Base-by-base conservation (phyloP, 2,329 filamentous ascomycete species). In the Nakataea oryzae region DNA sequence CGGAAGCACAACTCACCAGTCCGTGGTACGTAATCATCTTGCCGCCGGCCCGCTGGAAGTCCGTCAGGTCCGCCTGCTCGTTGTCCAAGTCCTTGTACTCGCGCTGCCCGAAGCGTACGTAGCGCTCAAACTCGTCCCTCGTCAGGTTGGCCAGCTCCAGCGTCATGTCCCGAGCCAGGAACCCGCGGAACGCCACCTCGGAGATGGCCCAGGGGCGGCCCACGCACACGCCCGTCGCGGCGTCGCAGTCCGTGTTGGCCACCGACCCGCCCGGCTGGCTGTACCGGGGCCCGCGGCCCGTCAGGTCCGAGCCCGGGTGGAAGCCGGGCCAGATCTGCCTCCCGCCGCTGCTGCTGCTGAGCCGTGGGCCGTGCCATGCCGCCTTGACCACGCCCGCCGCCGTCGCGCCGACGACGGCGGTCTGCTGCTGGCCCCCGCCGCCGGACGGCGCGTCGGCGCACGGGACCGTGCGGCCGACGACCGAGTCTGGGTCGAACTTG, bases 21-120 rank as follows among this genome's bases (percentile, higher is more conserved):
- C n/a, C n/a, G 67, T 84, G 81, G 71, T 75, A 83, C 64, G 78
- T 76, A 3, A 82, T 69, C 14, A 82, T 68, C 66, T 81, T 82
- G 17, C 78, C 79, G 24, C 79, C 79, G 0, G 72, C 67, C 0
- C 69, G 61, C 14, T 75, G 69, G 70, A 81, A 81, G 3, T 69
- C 66, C 0, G 74, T 76, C 3, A 83, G 71, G n/a, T n/a, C n/a
- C n/a, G n/a, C n/a, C n/a, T n/a, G n/a, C n/a, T n/a, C n/a, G n/a
- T n/a, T n/a, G n/a, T n/a, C n/a, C n/a, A n/a, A n/a, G n/a, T n/a
- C n/a, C n/a, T n/a, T n/a, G n/a, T n/a, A n/a, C n/a, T n/a, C n/a
- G n/a, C n/a, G n/a, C n/a, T n/a, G n/a, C 9, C 57, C 57, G 41
- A 58, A 34, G 21, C 26, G 32, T 28, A 58, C 28, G 6, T 32